Base-by-base conservation (phyloP, 2,329 filamentous ascomycete genomes). In the Fusarium sp. region DNA sequence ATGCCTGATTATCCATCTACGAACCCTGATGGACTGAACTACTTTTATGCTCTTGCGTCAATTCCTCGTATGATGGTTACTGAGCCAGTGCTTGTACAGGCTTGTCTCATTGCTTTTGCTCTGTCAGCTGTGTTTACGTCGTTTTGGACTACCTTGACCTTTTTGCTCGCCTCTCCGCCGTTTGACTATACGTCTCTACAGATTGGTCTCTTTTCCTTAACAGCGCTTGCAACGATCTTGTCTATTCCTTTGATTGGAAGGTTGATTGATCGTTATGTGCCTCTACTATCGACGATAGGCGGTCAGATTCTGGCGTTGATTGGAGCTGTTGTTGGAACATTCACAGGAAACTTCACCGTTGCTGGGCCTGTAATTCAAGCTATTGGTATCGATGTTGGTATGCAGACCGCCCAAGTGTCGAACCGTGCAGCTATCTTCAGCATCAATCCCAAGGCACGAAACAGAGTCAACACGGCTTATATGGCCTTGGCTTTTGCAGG, bases 1-100 rank as follows among this genome's bases (percentile, higher is more conserved):
- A 91, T 96, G 90, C 92, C 92, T 0, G 92, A 94, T 76, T 96
- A 96, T 70, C 93, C 92, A 0, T 85, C 87, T 3, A 91, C 91
- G 6, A 94, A 94, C 74, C 89, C 88, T 0, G 80, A 82, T 3
- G 87, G 88, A 0, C 78, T 91, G 16, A 88, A 87, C 63, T 95
- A 94, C 76, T 85, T 88, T 65, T 80, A 82, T 2, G 88, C 92
- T 66, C 82, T 95, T 5, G 85, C 84, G 77, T 87, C 85, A 29
- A 93, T 95, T 24, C 74, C 89, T 3, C 78, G 84, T 26, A 87
- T 95, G 78, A 80, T 92, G 41, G 79, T 87, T 47, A 86, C 84
- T 6, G 85, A 94, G 47, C 91, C 93, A 0, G 80, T 92, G 1
- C 84, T 96, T 0, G 85, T 92, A 0, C 92, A 95, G 76, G 86